Evolutionary conservation across 768 basidiomycete species (phyloP), one percentile per base, ranked within the genome.

Genomic region (Trametes maxima): DNA sequence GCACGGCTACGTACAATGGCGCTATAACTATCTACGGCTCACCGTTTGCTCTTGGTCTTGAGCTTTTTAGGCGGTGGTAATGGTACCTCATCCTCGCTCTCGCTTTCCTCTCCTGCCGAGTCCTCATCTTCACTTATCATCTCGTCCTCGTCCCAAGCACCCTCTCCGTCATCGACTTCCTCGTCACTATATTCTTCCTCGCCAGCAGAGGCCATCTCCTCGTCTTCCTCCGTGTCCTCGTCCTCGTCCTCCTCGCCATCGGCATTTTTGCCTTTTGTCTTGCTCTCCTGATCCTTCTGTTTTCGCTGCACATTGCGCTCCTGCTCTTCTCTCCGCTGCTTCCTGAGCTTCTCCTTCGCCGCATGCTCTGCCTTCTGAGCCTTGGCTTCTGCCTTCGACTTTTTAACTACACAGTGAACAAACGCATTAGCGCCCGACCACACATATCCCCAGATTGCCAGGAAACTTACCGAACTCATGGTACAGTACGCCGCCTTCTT

Each of bases 401-500:
- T 98, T 79, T 93, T 92, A 52, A 98, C 96, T 97, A 71, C n/a
- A 47, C 21, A 22, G 63, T 0, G 19, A 33, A 2, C 21, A 56
- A 42, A 21, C 22, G n/a, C 48, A 36, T 35, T 7, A 3, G 39
- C 19, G 25, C 25, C 8, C 47, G 5, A 14, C 28, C 2, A 24
- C 11, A 13, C 47, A 50, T 17, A 53, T 3, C 1, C 58, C 55
- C 21, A 57, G 52, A 56, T 33, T 10, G 49, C 63, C 17, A 49
- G 25, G 33, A 37, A 3, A 80, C 91, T 67, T 68, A 94, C 96
- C 90, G 68, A 97, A 91, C 76, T 92, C 88, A 72, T 99, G 97
- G 78, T 90, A 97, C 42, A 99, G 88, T 1, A 98, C 93, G 64
- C 83, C 85, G 6, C 97, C 94, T 74, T 96, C 94, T 68, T 88